Percentiles rank a stretch among this genome's conserved stretches.
Conservation (phyloP, 2,329 filamentous ascomycete genomes). For the Ophiostoma novo-ulmi region DNA sequence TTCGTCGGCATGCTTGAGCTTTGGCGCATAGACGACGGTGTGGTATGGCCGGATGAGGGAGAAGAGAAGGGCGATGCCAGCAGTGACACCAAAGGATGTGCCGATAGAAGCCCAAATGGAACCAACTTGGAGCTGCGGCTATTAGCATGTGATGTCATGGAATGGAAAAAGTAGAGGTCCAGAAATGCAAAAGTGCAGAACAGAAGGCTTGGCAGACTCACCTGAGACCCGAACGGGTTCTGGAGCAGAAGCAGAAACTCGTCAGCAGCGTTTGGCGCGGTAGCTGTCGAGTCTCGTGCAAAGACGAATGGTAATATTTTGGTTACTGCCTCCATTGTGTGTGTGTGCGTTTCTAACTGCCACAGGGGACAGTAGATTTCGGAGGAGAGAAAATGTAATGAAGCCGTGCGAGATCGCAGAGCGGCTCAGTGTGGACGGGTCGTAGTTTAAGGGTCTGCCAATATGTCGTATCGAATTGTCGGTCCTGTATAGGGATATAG, state of each 20-base stretch:
- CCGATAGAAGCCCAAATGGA: constrained; percentile 75
- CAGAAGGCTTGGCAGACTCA: constrained; percentile 30
- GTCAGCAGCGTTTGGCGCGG: constrained; percentile 26
- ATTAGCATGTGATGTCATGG: constrained; percentile 13
- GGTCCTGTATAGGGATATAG: neutral
- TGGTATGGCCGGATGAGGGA: constrained; percentile 88
- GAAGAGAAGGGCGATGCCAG: constrained; percentile 71
- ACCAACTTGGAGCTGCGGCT: constrained; percentile 42
- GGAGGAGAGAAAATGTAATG: neutral
- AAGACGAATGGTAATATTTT: constrained; percentile 22
- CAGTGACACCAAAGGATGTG: constrained; percentile 71
- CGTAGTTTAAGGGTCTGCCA: neutral
- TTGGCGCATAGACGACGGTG: constrained; percentile 87
- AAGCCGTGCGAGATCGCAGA: constrained; percentile 16
- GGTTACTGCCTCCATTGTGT: constrained; percentile 26
- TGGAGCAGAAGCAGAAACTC: constrained; percentile 46
- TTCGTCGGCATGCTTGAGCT: constrained; percentile 85
- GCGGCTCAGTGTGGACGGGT: constrained; percentile 15
- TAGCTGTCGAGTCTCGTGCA: constrained; percentile 18
- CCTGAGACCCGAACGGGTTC: constrained; percentile 45
- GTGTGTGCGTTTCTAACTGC: neutral
- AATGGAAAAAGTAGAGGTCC: neutral
- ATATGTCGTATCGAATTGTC: constrained; percentile 1
- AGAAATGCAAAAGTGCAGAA: neutral
- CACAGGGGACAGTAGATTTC: constrained; percentile 13